phyloP scores from a whole-genome alignment of 352 stramenopile species.

The Phytophthora palmivora region DNA sequence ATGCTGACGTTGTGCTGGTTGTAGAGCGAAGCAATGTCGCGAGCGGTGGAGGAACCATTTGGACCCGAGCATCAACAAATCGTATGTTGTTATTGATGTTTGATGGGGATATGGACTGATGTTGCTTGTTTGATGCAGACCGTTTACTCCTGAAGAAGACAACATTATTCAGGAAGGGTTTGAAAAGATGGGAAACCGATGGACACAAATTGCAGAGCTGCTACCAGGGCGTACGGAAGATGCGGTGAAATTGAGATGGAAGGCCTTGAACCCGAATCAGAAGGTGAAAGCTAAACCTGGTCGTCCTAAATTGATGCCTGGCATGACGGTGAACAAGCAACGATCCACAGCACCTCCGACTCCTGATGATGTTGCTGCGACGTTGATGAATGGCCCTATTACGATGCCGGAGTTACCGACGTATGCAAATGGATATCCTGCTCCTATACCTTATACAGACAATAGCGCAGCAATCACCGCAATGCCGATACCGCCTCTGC shows the following conservation, averaged over 20 bases:
- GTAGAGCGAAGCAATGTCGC: conserved; percentile 94
- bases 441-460: conserved; percentile 25
- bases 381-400: conserved; percentile 46
- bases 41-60: conserved; percentile 97
- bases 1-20: conserved; percentile 15
- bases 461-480: conserved; percentile 27
- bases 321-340: conserved; percentile 56
- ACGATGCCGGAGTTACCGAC: conserved; percentile 33
- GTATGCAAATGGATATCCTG: conserved; percentile 26
- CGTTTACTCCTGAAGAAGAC: conserved; percentile 93
- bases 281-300: conserved; percentile 67
- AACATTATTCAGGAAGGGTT: conserved; percentile 93
- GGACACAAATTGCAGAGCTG: conserved; percentile 93
- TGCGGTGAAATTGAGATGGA: conserved; percentile 89
- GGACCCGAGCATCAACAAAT: conserved; percentile 93
- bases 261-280: conserved; percentile 67
- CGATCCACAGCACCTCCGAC: conserved; percentile 52
- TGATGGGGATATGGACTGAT: conserved; percentile 5
- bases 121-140: conserved; percentile 35
- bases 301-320: conserved; percentile 67
- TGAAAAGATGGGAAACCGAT: conserved; percentile 93
- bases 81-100: conserved; percentile 39
- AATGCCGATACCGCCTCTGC: conserved; percentile 31
- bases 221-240: conserved; percentile 89
- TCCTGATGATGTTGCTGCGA: conserved; percentile 62